Evolutionary conservation across 1,139 yeast species (phyloP), one percentile per base, ranked within the genome.

Genomic region (Yamadazyma conglobata): DNA sequence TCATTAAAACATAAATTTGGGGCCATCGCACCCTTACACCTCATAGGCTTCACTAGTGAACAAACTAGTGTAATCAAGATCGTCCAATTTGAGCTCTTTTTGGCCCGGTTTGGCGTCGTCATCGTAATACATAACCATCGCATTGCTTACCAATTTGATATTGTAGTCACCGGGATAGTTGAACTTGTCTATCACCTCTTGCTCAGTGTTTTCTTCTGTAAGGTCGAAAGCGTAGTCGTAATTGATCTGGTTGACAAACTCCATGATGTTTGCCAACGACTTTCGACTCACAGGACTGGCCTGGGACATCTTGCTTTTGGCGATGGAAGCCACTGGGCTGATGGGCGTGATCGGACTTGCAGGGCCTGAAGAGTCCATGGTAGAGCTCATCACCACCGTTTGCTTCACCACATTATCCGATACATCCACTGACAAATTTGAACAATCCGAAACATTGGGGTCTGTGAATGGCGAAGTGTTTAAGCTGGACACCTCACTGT

Each of bases 171-270:
- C 25, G 8, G 16, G 12, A 2, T 19, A 6, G 23, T 41, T 41
- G 11, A 27, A 27, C 10, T 13, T 19, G 10, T 27, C 24, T 14
- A 35, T 24, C 2, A 24, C 14, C 9, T 28, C 31, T 19, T 24
- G 3, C 13, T 22, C 9, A 26, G 30, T 15, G 10, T 18, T 27
- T 23, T 19, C 21, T 18, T 15, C 10, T 4, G 27, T 19, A 6
- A 22, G 20, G 10, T 24, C 25, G 9, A 27, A 33, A 8, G 31
- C 34, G 20, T 22, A 29, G 21, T 39, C 38, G 15, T 31, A 38
- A 18, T 38, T 35, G 21, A 43, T 43, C 10, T 42, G 38, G 24
- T 37, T 35, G 8, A 40, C 32, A 30, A 43, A 41, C 15, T 43
- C 47, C 33, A 40, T 34, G 14, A 42, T 37, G 20, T 35, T 32